phyloP scores from a whole-genome alignment of 192 early-diverging fungal species.

The Mortierella claussenii region DNA sequence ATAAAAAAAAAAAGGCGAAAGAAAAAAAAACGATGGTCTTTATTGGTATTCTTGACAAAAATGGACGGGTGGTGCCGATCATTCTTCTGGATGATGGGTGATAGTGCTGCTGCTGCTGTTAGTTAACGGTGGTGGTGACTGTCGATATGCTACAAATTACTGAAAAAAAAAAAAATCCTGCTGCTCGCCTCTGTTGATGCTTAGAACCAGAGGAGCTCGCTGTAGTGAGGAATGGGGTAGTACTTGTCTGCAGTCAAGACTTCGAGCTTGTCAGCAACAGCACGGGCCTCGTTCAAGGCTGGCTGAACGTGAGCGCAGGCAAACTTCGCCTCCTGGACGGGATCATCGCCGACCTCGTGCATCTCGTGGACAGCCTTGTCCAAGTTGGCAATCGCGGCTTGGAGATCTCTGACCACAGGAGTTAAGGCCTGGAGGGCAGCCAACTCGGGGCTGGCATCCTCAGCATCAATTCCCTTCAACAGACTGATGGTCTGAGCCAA shows the following conservation, averaged over 20 bases:
- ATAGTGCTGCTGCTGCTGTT: too few species aligned
- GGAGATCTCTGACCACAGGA: conserved; percentile 68
- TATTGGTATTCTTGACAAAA: conserved; percentile 14
- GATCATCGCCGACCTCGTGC: conserved; percentile 63
- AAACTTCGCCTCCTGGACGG: conserved; percentile 69
- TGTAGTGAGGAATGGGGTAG: conserved; percentile 98
- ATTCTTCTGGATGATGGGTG: too few species aligned
- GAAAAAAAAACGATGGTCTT: too few species aligned
- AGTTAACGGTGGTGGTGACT: too few species aligned
- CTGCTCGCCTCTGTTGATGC: not conserved
- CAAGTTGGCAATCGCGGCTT: conserved; percentile 68
- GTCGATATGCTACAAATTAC: conserved; percentile 15
- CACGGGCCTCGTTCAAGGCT: conserved; percentile 78
- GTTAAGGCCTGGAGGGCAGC: conserved; percentile 73
- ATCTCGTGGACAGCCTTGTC: conserved; percentile 64
- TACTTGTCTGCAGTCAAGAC: conserved; percentile 86
- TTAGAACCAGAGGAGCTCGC: conserved; percentile 81
- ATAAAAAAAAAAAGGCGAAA: not conserved
- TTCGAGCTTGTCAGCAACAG: conserved; percentile 84
- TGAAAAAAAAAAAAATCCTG: not conserved
- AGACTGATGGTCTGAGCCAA: conserved; percentile 82
- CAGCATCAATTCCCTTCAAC: conserved; percentile 69
- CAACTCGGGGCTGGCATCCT: conserved; percentile 71
- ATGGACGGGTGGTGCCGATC: too few species aligned
- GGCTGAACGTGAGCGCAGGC: conserved; percentile 71